Conservation (phyloP, 805 yeast genomes). For the Debaryomyces prosopidis region DNA sequence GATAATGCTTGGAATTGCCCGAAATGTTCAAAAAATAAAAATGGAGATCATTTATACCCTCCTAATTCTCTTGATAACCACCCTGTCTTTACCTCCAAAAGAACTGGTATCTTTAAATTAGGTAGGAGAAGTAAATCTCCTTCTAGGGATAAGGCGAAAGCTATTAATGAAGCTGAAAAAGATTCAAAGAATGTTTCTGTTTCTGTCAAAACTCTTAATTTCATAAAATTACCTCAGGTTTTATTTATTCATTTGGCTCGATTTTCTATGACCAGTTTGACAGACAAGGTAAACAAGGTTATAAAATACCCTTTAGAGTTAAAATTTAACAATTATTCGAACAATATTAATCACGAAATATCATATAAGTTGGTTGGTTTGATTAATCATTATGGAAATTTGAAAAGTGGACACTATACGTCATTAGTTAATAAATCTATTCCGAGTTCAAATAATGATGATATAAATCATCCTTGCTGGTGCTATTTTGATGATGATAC, state of each 20-base stretch:
- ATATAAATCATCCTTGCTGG: constrained; percentile 54
- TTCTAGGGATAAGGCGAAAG: constrained; percentile 16
- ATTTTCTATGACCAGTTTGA: constrained; percentile 49
- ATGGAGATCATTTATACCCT: background rate
- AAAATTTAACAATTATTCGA: constrained; percentile 38
- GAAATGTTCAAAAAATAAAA: constrained; percentile 47
- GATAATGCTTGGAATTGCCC: constrained; percentile 89
- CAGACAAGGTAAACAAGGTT: constrained; percentile 51
- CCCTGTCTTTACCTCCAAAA: constrained; percentile 38
- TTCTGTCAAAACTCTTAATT: constrained; percentile 28
- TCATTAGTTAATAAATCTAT: constrained; percentile 55
- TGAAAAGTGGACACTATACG: constrained; percentile 78
- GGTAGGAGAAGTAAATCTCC: constrained; percentile 38
- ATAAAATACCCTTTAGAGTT: constrained; percentile 58
- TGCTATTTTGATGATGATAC: constrained; percentile 74
- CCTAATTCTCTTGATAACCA: constrained; percentile 27
- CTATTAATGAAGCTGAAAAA: constrained; percentile 1
- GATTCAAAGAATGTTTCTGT: constrained; percentile 4
- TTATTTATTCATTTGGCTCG: constrained; percentile 42
- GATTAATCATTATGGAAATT: constrained; percentile 69
- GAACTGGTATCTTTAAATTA: constrained; percentile 35
- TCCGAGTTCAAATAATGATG: constrained; percentile 16
- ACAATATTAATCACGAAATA: constrained; percentile 28
- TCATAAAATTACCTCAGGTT: constrained; percentile 37
- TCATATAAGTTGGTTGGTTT: constrained; percentile 60